Percentiles rank a stretch among this genome's conserved stretches.
These are phyloP conservation scores for Cryphonectria nitschkei DNA, from an alignment of 2,329 filamentous ascomycete species.

Conservation along the genomic window DNA sequence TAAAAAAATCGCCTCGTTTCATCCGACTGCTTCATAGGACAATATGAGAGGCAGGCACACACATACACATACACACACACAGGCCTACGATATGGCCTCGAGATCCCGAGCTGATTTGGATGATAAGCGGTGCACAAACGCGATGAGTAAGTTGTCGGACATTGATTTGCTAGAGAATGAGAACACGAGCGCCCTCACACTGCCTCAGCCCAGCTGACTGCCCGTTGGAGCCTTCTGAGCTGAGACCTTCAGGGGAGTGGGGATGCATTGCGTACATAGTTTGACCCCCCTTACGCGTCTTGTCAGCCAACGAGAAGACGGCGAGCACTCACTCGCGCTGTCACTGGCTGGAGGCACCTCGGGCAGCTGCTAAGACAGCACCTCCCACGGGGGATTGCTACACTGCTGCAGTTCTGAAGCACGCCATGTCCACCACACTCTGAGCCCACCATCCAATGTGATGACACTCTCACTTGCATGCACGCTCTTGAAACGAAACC, in stretches of 20 bases:
- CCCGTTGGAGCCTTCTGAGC: constrained; percentile 4
- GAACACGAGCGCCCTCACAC: neutral
- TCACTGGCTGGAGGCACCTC: constrained; percentile 23
- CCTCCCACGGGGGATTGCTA: constrained; percentile 1
- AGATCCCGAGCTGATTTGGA: neutral
- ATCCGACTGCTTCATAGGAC: neutral
- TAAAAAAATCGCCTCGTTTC: constrained; percentile 3
- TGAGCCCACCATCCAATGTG: neutral
- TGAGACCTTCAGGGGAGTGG: constrained; percentile 9
- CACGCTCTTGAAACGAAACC: constrained; percentile 2
- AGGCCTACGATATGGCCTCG: neutral
- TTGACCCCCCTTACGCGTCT: constrained; percentile 12
- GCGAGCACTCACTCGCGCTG: neutral
- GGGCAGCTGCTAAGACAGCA: constrained; percentile 16
- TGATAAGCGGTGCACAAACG: neutral
- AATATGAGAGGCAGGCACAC: too few species aligned
- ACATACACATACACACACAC: neutral
- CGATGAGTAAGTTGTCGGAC: neutral
- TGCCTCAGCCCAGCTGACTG: constrained; percentile 9
- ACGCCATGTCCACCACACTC: neutral
- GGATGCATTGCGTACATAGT: constrained; percentile 17
- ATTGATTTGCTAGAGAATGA: neutral
- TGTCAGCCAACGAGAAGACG: neutral
- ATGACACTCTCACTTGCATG: neutral
- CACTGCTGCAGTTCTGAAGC: constrained; percentile 15